phyloP scores from a whole-genome alignment of 257 asterid species.

The Petunia secreta region DNA sequence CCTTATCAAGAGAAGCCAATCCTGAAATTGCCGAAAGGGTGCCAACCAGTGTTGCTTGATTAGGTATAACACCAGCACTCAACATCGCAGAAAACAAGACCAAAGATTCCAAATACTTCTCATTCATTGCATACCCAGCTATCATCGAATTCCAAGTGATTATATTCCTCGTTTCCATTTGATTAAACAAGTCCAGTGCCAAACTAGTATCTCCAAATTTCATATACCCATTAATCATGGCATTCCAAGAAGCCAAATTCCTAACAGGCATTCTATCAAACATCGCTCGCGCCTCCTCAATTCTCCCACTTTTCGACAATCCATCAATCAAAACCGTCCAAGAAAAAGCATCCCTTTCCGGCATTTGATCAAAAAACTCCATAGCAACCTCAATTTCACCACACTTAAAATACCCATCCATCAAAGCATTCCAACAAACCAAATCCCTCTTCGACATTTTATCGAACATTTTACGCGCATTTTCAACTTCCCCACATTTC shows the following conservation, averaged over 20 bases:
- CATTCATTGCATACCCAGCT: too few relatives aligned
- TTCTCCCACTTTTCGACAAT: slow-evolving; percentile 24
- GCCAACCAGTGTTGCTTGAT: not conserved
- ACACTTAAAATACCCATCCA: slow-evolving; percentile 30
- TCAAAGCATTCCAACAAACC: slow-evolving; percentile 29
- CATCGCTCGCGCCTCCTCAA: slow-evolving; percentile 20
- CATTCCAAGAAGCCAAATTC: too few relatives aligned
- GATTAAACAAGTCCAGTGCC: too few relatives aligned
- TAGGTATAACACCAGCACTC: not conserved
- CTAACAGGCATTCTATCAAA: slow-evolving; percentile 22
- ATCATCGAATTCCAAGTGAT: too few relatives aligned
- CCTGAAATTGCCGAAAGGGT: too few relatives aligned
- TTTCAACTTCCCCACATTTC: slow-evolving; percentile 25
- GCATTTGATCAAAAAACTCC: slow-evolving; percentile 26
- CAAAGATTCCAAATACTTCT: not conserved
- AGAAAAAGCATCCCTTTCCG: slow-evolving; percentile 27
- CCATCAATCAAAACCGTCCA: slow-evolving; percentile 31
- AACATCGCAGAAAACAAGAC: slow-evolving; percentile 21
- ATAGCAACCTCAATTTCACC: slow-evolving; percentile 19
- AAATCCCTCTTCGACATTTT: slow-evolving; percentile 8
- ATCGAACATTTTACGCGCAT: slow-evolving; percentile 23
- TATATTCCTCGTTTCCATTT: too few relatives aligned
- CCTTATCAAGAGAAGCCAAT: too few relatives aligned
- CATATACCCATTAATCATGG: too few relatives aligned
- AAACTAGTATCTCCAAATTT: too few relatives aligned